Base-by-base conservation (phyloP, 352 stramenopile species). In the Elongisporangium anandrum region DNA sequence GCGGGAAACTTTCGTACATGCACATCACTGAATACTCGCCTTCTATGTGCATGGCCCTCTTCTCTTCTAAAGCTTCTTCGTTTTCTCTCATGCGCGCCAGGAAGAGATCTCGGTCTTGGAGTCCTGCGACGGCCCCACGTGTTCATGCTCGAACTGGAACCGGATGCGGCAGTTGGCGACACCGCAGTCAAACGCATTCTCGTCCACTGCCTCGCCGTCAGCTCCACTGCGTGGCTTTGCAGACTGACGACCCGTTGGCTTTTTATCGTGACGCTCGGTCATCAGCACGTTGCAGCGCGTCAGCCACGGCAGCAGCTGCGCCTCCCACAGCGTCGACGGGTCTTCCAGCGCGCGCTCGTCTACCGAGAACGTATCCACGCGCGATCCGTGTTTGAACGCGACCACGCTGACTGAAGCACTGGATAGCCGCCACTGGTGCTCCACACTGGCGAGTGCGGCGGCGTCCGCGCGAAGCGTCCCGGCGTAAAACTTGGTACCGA, bases 91-190 rank as follows among this genome's bases (percentile, higher is more conserved):
- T 62, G 52, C 65, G 26, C 81, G 78, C 81, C 81, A 90, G 24
- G 76, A 59, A 3, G 81, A 80, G 41, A 88, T 79, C 57, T 87
- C 77, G 16, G 71, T 56, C 65, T 87, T 88, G 39, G 74, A 65
- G 24, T 81, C 67, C 48, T 87, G 66, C 12, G 81, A 86, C 10
- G 81, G 66, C 3, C 78, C 81, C 16, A 90, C 78, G 60, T 90
- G 81, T 52, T 90, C 81, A 57, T 90, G 81, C 51, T 87, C 68
- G 61, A 84, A 90, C 50, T 68, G 63, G 56, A 75, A 90, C 17
- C 81, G 78, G 26, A 90, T 79, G 50, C 81, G 81, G 49, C 81
- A 90, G 62, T 64, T 56, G 3, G 75, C 64, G 16, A 87, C 66
- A 22, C 81, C 81, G 57, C 81, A 90, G 63, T 90, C 81, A 29